Base-by-base conservation (phyloP, 2,329 filamentous ascomycete species). In the Eurotiales sp. region DNA sequence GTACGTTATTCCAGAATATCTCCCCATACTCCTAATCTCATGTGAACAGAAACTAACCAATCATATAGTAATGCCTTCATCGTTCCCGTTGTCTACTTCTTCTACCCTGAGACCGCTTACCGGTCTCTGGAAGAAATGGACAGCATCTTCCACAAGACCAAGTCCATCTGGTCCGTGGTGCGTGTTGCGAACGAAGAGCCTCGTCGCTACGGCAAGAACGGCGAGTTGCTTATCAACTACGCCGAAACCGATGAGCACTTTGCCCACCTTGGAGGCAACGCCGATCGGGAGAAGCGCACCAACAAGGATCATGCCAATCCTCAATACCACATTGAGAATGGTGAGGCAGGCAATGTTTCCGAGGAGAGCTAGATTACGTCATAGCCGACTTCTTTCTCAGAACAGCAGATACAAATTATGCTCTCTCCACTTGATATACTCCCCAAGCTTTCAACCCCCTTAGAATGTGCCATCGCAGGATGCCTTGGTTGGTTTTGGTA, bases 51-150 rank as follows among this genome's bases (percentile, higher is more conserved):
- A 30, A 15, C 23, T 17, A 10, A 37, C 34, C 8, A 10, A 1
- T 21, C n/a, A n/a, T 15, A 42, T 55, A 74, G 72, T 55, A 81
- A 81, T 60, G 77, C 77, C 14, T 70, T 71, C 57, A 81, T 81
- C 60, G 71, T 82, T 15, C 79, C 80, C 0, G 72, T 76, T 7
- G 75, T 79, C 43, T 83, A 81, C 67, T 79, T 82, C 67, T 81
- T 83, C 72, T 83, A 81, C 63, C 81, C 80, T 0, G 81, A 83
- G 60, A 83, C 80, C 2, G 79, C 79, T 8, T 77, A 75, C 56
- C 77, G 79, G 7, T 80, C 75, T 12, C 73, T 87, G 27, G 85
- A 88, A 65, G 85, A 88, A 64, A 82, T 88, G 67, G 85, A 88
- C 60, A 75, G 80, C 52, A 83, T 88, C 57, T 85, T 86, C 72